A percentile compares a stretch with the other conserved stretches of the same genome.
These are phyloP conservation scores for Pseudofabraea citricarpa DNA, from an alignment of 2,329 filamentous ascomycete species.

Conservation along the genomic window DNA sequence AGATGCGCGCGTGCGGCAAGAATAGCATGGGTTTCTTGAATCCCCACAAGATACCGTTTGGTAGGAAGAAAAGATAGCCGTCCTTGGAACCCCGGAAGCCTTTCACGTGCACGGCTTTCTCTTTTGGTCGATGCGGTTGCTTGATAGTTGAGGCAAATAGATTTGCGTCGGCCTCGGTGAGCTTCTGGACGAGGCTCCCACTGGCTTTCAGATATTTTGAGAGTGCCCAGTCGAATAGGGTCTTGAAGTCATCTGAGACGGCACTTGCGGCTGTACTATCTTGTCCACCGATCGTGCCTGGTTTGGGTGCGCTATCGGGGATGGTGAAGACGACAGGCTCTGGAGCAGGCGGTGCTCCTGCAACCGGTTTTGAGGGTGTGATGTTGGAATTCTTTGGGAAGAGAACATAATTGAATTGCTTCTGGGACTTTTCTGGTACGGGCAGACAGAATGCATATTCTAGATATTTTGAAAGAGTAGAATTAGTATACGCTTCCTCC, in stretches of 20 bases:
- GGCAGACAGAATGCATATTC: constrained; percentile 61
- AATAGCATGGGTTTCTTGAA: constrained; percentile 68
- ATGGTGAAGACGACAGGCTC: constrained; percentile 64
- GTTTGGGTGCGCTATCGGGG: constrained; percentile 53
- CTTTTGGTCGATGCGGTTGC: constrained; percentile 52
- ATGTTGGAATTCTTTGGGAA: constrained; percentile 50
- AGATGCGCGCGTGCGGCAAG: constrained; percentile 55
- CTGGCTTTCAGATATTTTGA: constrained; percentile 44
- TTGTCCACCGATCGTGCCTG: constrained; percentile 48
- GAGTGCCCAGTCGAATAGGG: constrained; percentile 58
- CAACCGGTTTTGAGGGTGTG: constrained; percentile 42
- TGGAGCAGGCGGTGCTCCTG: constrained; percentile 27
- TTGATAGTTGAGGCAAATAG: constrained; percentile 53
- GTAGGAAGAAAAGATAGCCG: constrained; percentile 62
- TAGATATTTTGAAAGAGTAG: no score
- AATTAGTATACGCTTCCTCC: constrained; percentile 1
- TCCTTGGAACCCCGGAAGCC: constrained; percentile 66
- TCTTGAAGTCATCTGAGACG: constrained; percentile 54
- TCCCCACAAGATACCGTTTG: constrained; percentile 62
- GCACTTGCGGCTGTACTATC: constrained; percentile 44
- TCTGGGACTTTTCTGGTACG: constrained; percentile 59
- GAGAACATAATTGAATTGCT: constrained; percentile 62
- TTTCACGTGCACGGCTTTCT: constrained; percentile 61
- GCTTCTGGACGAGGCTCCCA: constrained; percentile 38
- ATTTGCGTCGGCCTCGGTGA: constrained; percentile 48